Conservation (phyloP, 495 filamentous ascomycete species). For the Aspergillus steynii region DNA sequence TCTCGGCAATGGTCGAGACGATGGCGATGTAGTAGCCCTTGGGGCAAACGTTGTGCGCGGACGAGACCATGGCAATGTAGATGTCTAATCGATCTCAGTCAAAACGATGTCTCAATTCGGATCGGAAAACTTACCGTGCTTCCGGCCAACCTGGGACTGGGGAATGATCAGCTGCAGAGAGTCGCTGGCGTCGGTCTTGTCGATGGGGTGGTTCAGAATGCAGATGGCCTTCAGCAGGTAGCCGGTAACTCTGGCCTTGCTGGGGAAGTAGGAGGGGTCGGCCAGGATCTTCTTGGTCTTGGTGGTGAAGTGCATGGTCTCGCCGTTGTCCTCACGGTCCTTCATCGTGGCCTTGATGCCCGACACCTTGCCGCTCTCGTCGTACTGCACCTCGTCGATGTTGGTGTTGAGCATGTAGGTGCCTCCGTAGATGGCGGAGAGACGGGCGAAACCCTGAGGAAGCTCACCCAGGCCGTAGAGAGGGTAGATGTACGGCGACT, state of each 20-base stretch:
- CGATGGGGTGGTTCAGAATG: conserved; percentile 92
- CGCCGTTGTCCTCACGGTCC: conserved; percentile 69
- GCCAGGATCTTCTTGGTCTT: conserved; percentile 95
- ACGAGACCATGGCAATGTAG: conserved; percentile 95
- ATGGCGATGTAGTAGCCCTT: conserved; percentile 99
- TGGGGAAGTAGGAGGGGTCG: conserved; percentile 94
- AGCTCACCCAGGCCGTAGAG: conserved; percentile 97
- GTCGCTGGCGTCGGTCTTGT: conserved; percentile 82
- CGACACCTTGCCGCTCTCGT: conserved; percentile 72
- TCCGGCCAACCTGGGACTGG: conserved; percentile 91
- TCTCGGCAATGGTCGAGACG: conserved; percentile 95
- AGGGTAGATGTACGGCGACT: conserved; percentile 98
- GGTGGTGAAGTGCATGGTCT: conserved; percentile 90
- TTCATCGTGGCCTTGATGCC: conserved; percentile 98
- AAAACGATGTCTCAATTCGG: background rate
- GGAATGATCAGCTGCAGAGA: conserved; percentile 96
- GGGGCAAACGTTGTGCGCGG: conserved; percentile 96
- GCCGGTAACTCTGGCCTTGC: conserved; percentile 81
- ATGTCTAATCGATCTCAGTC: conserved; percentile 65
- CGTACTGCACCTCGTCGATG: conserved; percentile 84
- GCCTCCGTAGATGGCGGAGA: conserved; percentile 96
- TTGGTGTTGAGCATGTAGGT: conserved; percentile 99
- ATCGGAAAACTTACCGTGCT: conserved; percentile 68
- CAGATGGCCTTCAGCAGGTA: conserved; percentile 96
- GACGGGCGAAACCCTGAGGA: conserved; percentile 95